phyloP scores from a whole-genome alignment of 2,329 filamentous ascomycete genomes.

The Furcasterigmium sp. region DNA sequence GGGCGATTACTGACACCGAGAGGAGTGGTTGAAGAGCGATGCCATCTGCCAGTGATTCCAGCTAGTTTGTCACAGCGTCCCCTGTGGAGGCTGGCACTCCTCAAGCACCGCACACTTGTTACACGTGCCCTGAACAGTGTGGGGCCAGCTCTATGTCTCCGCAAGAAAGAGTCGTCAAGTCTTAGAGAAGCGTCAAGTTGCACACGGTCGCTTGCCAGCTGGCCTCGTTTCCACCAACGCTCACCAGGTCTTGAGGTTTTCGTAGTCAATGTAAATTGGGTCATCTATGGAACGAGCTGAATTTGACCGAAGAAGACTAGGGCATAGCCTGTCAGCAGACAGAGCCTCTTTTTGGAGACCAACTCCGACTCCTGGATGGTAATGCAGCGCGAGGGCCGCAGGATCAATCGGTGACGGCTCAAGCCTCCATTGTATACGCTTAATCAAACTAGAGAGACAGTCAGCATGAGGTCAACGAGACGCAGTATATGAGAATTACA shows the following conservation, averaged over 20 bases:
- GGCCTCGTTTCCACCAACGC: no score
- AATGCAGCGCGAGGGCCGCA: not conserved
- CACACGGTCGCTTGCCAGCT: no score
- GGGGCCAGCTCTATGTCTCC: no score
- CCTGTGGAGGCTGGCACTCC: no score
- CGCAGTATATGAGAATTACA: slow-evolving; percentile 39
- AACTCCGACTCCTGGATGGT: not conserved
- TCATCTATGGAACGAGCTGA: not conserved
- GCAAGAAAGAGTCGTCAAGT: no score
- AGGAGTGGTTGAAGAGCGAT: no score
- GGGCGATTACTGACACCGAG: no score
- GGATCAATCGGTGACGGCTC: not conserved
- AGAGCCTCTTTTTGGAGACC: not conserved
- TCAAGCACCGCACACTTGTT: no score
- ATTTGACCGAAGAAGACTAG: not conserved
- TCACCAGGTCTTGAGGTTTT: not conserved
- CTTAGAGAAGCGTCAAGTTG: no score
- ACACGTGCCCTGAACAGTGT: no score
- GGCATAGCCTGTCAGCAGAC: not conserved
- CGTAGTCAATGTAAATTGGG: not conserved
- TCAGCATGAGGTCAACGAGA: slow-evolving; percentile 1
- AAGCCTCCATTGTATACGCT: not conserved
- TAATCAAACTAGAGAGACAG: slow-evolving; percentile 10
- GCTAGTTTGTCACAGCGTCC: no score
- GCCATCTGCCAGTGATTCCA: no score